These are phyloP conservation scores for Debaryomyces sp. DNA, from an alignment of 1,139 yeast genomes.

Conservation along the genomic window DNA sequence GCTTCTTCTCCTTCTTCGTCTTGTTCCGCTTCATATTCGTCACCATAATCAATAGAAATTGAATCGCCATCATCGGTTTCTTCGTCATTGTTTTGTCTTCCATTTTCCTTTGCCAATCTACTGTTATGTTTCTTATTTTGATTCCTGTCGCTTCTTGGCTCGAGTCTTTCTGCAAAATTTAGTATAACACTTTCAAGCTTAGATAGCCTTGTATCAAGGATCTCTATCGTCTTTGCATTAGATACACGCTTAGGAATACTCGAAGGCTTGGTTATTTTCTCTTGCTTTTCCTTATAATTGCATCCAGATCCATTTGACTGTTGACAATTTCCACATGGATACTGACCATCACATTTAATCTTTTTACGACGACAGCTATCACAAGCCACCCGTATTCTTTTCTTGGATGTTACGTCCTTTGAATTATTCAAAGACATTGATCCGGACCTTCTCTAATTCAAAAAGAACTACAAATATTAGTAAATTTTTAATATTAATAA, in stretches of 20 bases:
- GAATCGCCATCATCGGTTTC: slow-evolving; percentile 3
- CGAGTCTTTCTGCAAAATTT: slow-evolving; percentile 21
- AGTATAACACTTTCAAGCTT: slow-evolving; percentile 27
- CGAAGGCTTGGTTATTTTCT: slow-evolving; percentile 17
- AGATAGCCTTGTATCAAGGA: slow-evolving; percentile 25
- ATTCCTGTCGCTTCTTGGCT: background rate
- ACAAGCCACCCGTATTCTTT: slow-evolving; percentile 47
- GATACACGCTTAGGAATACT: slow-evolving; percentile 11
- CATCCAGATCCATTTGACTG: slow-evolving; percentile 24
- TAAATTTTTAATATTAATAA: background rate
- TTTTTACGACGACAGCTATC: slow-evolving; percentile 54
- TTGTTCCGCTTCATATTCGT: slow-evolving; percentile 4
- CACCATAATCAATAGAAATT: background rate
- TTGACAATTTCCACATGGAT: slow-evolving; percentile 49
- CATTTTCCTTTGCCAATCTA: background rate
- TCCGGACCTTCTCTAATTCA: background rate
- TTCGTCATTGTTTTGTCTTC: background rate
- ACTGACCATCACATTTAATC: slow-evolving; percentile 51
- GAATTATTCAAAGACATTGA: background rate
- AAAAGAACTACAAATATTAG: background rate
- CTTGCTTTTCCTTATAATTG: slow-evolving; percentile 27
- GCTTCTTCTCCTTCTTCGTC: slow-evolving; percentile 1
- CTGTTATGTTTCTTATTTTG: background rate
- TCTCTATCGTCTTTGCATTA: slow-evolving; percentile 16
- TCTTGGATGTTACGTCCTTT: slow-evolving; percentile 7